Base-by-base conservation (phyloP, 2,329 filamentous ascomycete species). In the Penicillium sp. region DNA sequence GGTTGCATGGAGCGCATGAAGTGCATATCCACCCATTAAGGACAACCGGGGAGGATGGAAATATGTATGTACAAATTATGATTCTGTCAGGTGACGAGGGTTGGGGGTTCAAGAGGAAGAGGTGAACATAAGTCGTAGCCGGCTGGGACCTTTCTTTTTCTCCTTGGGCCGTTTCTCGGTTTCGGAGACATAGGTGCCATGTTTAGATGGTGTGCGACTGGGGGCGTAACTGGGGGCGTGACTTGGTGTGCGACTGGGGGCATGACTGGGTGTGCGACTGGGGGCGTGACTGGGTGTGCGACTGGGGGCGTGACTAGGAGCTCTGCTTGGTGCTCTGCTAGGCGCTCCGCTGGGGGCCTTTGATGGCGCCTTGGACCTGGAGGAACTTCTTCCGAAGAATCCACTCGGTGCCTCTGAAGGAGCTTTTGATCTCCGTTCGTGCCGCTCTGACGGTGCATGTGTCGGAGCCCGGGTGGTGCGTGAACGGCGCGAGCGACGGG, bases 91-190 rank as follows among this genome's bases (percentile, higher is more conserved):
- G n/a, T 22, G 32, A 13, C 10, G 34, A 42, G 14, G 20, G 5
- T 60, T 63, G 8, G 4, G 5, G 9, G 8, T 7, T 34, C 11
- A 51, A 35, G 38, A 29, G 18, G 48, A 62, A 66, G 59, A 62
- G 49, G 68, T 72, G 50, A 74, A 73, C 66, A 74, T 72, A 26
- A 74, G 58, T 39, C 72, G 70, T 46, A 74, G 57, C 11, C 66
- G 67, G 56, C 75, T 77, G 13, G 74, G 72, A 18, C 72, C 74
- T 61, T 75, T 76, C 60, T 69, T 72, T 55, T 72, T 72, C 49
- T 76, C 63, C 51, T 61, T 55, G 2, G 62, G 69, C 46, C 69
- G 64, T 53, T 57, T 64, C 34, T 69, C 71, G 16, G 64, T 69
- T 18, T 68, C 65, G 6, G 65, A 64, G n/a, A 64, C 42, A 11